Conservation (phyloP, 257 asterid genomes). For the Buddleja alternifolia region DNA sequence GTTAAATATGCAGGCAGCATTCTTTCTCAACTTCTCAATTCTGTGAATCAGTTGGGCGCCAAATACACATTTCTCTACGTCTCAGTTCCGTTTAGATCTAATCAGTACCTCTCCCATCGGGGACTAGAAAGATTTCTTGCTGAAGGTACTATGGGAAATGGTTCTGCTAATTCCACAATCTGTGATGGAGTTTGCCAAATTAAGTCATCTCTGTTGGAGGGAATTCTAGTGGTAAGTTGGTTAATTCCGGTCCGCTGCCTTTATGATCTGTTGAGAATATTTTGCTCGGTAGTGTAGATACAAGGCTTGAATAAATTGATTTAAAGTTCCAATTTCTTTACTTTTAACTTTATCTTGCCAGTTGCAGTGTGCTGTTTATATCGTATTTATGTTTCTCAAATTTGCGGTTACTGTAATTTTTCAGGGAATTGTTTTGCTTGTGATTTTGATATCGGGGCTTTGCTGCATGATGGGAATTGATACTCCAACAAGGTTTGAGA, state of each 20-base stretch:
- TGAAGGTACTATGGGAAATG: slow-evolving; percentile 65
- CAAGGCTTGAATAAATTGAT: not conserved
- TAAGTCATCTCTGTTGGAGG: slow-evolving; percentile 91
- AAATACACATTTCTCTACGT: slow-evolving; percentile 74
- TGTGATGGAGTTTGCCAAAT: slow-evolving; percentile 95
- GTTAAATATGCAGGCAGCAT: slow-evolving; percentile 61
- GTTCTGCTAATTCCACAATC: slow-evolving; percentile 44
- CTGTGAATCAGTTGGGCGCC: slow-evolving; percentile 68
- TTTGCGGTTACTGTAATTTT: slow-evolving; percentile 25
- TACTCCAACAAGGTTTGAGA: slow-evolving; percentile 94
- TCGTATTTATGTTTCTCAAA: slow-evolving; percentile 5
- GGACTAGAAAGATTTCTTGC: slow-evolving; percentile 83
- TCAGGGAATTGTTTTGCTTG: slow-evolving; percentile 87
- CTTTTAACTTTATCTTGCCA: not conserved
- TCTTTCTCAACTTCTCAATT: slow-evolving; percentile 66
- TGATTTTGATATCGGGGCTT: slow-evolving; percentile 91
- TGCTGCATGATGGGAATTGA: slow-evolving; percentile 99
- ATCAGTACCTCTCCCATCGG: slow-evolving; percentile 43
- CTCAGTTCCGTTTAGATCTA: slow-evolving; percentile 73
- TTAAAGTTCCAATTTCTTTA: not conserved
- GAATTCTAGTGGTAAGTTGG: slow-evolving; percentile 78
- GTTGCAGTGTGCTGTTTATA: slow-evolving; percentile 8
- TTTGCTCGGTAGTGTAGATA: not conserved
- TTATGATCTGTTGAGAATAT: slow-evolving; percentile 20
- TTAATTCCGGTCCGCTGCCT: slow-evolving; percentile 13